Base-by-base conservation (phyloP, 2,329 filamentous ascomycete species). In the Metarhizium rileyi region DNA sequence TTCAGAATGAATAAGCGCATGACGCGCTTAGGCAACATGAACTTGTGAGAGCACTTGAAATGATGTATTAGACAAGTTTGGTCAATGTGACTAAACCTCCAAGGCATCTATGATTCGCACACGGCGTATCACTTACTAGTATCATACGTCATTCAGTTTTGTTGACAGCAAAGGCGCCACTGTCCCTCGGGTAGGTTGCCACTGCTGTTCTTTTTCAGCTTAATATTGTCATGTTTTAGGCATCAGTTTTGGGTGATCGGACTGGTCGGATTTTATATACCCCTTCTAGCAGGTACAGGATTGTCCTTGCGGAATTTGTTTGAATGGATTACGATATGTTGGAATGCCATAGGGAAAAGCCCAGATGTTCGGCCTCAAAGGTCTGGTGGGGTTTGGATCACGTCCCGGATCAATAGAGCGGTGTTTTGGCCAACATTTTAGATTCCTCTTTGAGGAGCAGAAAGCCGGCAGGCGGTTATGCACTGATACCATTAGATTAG, bases 1-100 rank as follows among this genome's bases (percentile, higher is more conserved):
- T 72, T 75, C 46, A 69, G 67, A 55, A 78, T 81, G 77, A 78
- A 81, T 67, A 81, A 81, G 70, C 73, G 78, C 55, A 80, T 77
- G 71, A 82, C 78, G 52, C 71, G 78, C 53, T 61, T 81, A 47
- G 77, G 78, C n/a, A 53, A 50, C 26, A 49, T 51, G 16, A 45
- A 50, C 12, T 5, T 20, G 41, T 45, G 22, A 51, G 79, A 78
- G 73, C 77, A 80, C 69, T 72, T 38, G 35, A 38, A 20, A 16
- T 45, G 5, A 20, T 30, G 7, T 20, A 26, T 6, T 12, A 18
- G 20, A 9, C 22, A n/a, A 42, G 9, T 14, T 22, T 9, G 6
- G 16, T 25, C 20, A 23, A 20, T 14, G 33, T 16, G 4, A 22
- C 22, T 42, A 22, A 25, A 20, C 14, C 22, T 20, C 4, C 38